A percentile compares a stretch with the other conserved stretches of the same genome.
Conservation (phyloP, 2,329 filamentous ascomycete genomes). For the Hypoxylon sp. region DNA sequence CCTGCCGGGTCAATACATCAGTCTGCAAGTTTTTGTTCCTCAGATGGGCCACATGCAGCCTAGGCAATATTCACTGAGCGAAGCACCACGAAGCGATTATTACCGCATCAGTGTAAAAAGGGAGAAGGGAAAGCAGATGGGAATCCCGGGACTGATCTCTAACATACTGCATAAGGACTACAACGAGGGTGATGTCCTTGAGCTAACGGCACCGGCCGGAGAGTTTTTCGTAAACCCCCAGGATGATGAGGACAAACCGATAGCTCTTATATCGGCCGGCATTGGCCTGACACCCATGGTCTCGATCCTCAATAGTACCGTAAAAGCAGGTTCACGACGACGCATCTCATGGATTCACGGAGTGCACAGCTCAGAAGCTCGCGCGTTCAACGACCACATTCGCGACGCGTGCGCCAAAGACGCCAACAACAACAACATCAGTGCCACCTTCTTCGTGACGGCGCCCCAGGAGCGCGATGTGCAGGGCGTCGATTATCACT, state of each 20-base stretch:
- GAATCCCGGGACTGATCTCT: slow-evolving; percentile 65
- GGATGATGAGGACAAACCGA: slow-evolving; percentile 62
- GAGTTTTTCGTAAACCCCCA: slow-evolving; percentile 73
- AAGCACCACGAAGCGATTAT: slow-evolving; percentile 66
- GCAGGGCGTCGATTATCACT: slow-evolving; percentile 71
- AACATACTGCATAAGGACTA: slow-evolving; percentile 67
- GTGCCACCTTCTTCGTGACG: slow-evolving; percentile 71
- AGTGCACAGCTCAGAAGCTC: slow-evolving; percentile 64
- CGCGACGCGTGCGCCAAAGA: slow-evolving; percentile 60
- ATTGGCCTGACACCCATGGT: slow-evolving; percentile 78
- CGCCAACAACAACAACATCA: slow-evolving; percentile 67
- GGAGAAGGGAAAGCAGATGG: slow-evolving; percentile 61
- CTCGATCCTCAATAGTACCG: slow-evolving; percentile 71
- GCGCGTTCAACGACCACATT: slow-evolving; percentile 71
- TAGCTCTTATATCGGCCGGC: slow-evolving; percentile 77
- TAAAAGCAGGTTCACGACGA: slow-evolving; percentile 55
- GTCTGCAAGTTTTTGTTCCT: slow-evolving; percentile 73
- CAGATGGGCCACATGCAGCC: slow-evolving; percentile 76
- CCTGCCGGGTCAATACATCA: slow-evolving; percentile 81
- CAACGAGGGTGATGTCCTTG: slow-evolving; percentile 66
- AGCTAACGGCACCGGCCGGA: slow-evolving; percentile 70
- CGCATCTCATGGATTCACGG: slow-evolving; percentile 76
- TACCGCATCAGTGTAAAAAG: slow-evolving; percentile 84
- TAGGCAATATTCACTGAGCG: slow-evolving; percentile 82
- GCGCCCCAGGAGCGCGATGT: slow-evolving; percentile 61